Percentiles rank a stretch among this genome's conserved stretches.
Evolutionary conservation across 768 basidiomycete genomes (phyloP).

Genomic region (Hericium rajendrae): DNA sequence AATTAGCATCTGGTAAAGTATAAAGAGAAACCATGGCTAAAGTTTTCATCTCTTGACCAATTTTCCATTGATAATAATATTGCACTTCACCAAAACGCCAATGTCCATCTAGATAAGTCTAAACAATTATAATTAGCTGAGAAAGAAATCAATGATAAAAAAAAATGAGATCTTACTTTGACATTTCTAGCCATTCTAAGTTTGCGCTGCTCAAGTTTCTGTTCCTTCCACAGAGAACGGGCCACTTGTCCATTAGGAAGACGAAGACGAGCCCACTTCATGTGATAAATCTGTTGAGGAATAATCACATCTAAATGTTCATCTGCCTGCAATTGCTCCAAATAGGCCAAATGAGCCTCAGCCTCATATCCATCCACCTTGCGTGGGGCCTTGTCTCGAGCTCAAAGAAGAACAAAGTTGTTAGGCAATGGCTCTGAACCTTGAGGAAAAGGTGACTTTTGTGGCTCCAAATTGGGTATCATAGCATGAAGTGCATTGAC

Average conservation of each 20-base stretch:
- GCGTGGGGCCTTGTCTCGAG: not conserved
- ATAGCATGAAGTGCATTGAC: constrained; percentile 2
- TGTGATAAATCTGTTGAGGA: not conserved
- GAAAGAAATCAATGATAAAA: not conserved
- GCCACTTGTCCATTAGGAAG: constrained; percentile 15
- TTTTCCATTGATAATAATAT: constrained; percentile 1
- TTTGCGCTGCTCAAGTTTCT: not conserved
- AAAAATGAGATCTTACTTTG: constrained; percentile 2
- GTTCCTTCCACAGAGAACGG: constrained; percentile 5
- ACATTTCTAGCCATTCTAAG: constrained; percentile 10
- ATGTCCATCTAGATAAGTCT: not conserved
- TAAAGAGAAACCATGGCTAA: constrained; percentile 10
- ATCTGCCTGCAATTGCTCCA: not conserved
- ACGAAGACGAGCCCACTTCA: constrained; percentile 16
- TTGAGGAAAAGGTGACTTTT: not conserved
- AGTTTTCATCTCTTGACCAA: not conserved
- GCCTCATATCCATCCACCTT: not conserved
- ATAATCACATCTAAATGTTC: not conserved
- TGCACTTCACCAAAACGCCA: constrained; percentile 3
- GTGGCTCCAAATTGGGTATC: not conserved
- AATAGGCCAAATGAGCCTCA: not conserved
- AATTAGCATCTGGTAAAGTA: not conserved
- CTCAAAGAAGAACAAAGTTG: constrained; percentile 17
- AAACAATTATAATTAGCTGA: too few species aligned
- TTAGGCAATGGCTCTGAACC: too few species aligned